Base-by-base conservation (phyloP, 805 yeast species). In the Cyberlindnera maritima region DNA sequence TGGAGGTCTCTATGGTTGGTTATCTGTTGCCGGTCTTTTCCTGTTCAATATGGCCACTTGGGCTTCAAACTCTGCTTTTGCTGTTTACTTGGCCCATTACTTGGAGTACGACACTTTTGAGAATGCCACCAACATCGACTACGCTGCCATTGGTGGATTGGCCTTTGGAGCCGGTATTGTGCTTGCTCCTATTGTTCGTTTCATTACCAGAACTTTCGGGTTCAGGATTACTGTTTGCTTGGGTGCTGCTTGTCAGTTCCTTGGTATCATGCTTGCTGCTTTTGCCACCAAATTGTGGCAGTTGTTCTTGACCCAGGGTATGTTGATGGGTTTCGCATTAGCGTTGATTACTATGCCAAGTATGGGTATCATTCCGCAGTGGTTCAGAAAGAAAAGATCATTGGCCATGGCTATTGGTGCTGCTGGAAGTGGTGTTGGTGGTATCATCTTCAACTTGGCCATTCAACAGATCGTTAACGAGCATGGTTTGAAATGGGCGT, bases 61-160 rank as follows among this genome's bases (percentile, higher is more conserved):
- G 64, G 64, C 61, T 7, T 50, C 62, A 12, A 60, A 60, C 43
- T 44, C 63, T 3, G 61, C 56, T 0, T 85, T 74, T 59, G 81
- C 88, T 9, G 71, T 85, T 8, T 84, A 81, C 57, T 67, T 84
- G 39, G 77, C 86, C 2, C 72, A 75, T 53, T 85, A 81, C 58
- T 54, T 85, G 20, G 69, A 76, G 36, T 55, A 71, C 38, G 61
- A 74, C 44, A 64, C 70, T 0, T 83, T 80, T 52, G 60, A 65
- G 0, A 83, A 81, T 3, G 83, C 82, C 0, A 55, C 70, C 1
- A 80, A 76, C 46, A 63, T 80, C 34, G 86, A 81, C 49, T 85
- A 74, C 61, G 85, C 88, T 21, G 66, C 79, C 3, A 73, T 85
- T 52, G 89, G 91, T 3, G 91, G 92, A 2, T 57, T 85, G 5